Base-by-base conservation (phyloP, 805 yeast genomes). In the Maudiozyma bulderi region DNA sequence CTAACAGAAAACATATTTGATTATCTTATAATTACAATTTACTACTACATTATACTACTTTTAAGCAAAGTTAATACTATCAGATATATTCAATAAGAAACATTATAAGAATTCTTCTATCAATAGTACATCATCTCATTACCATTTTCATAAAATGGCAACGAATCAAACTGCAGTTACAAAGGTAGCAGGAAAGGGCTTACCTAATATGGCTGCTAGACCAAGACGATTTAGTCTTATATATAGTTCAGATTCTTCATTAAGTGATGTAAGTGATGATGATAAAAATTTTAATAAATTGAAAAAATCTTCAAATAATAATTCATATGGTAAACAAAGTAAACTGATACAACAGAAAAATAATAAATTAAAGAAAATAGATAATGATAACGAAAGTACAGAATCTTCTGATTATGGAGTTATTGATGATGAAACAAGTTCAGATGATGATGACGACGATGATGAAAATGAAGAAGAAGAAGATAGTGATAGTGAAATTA, bases 221-320 rank as follows among this genome's bases (percentile, higher is more conserved):
- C 73, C 70, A 44, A 67, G 76, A 59, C 62, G 72, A 52, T 73
- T 73, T 52, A 70, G 75, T 54, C 56, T 73, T 29, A 60, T 73
- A 10, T 73, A 72, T 48, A 71, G 75, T n/a, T 73, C 73, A 26
- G 66, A 61, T 44, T 68, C 73, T 8, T 67, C 71, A 8, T 47
- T 69, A 26, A 69, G 73, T 50, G 73, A 69, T 8, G 62, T 65
- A 20, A 67, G 70, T 26, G 69, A 67, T 32, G 65, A 58, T n/a
- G 68, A 63, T 6, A 52, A 40, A 11, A 50, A 47, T 20, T 33
- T 35, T 10, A 39, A 39, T 20, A 48, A 47, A n/a, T 54, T 41
- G 48, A 58, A 43, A 43, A 55, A 47, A 56, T 60, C 41, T 51
- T 53, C 57, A 44, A 58, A 57, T 26, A 57, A 57, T 50, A 57